Evolutionary conservation across 129 eudicot genomes (phyloP), one percentile per base, ranked within the genome.

Genomic region (Scalesia atractyloides): DNA sequence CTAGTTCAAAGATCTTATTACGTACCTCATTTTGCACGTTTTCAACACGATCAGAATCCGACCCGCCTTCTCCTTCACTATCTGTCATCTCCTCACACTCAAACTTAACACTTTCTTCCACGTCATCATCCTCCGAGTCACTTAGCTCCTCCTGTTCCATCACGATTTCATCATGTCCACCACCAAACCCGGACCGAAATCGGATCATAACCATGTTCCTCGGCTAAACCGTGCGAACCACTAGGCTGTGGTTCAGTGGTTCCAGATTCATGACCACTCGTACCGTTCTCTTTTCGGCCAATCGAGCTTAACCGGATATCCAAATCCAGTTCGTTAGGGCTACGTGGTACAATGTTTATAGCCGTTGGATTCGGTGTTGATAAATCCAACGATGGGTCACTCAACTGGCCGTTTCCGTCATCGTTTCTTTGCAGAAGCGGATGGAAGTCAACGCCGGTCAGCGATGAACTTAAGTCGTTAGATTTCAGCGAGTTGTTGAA

Each of bases 61-160:
- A 84, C 52, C 49, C 82, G 66, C 75, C 88, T 68, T 87, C 98
- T 50, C 91, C 96, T 72, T 94, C 99, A 46, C 88, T 86, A 70
- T 94, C 99, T 2, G 87, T 78, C 97, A 94, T 94, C 82, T 94
- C 99, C 78, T 94, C 99, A 58, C 92, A 78, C 84, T 94, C 99
- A 73, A 94, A 94, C 87, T 88, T 94, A 22, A 94, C 99, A 54
- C 83, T 67, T 83, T 90, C 97, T 49, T 79, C 89, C 51, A 84
- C 34, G 76, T 94, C 99, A 8, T 87, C 98, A 12, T 78, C 82
- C 73, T 94, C 99, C 16, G 99, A 94, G 78, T 94, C 99, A 76
- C 99, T 94, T 58, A 94, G 70, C 68, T 94, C 99, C 82, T 94
- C 99, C 70, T 90, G 96, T 60, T 94, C 99, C 99, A 94, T 94